Evolutionary conservation across 805 yeast species (phyloP).

Genomic region (Torulaspora indica): DNA sequence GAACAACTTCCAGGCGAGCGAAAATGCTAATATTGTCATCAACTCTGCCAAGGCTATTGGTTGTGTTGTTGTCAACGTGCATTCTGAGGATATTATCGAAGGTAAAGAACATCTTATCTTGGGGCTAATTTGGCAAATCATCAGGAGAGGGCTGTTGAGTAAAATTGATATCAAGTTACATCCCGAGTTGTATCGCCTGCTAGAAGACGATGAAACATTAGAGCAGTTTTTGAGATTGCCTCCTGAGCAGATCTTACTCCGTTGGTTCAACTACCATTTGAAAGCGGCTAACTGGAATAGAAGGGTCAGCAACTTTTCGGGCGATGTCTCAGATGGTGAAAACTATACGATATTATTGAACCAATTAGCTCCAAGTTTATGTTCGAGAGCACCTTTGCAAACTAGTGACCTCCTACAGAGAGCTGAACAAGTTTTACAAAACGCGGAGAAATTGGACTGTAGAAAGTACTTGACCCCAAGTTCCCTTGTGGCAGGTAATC

Average conservation of each 20-base stretch:
- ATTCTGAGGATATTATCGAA: constrained; percentile 89
- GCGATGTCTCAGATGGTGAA: constrained; percentile 92
- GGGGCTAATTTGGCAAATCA: constrained; percentile 95
- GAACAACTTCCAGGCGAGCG: constrained; percentile 92
- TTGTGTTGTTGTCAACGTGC: constrained; percentile 95
- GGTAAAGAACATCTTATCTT: constrained; percentile 89
- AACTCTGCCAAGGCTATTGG: constrained; percentile 99
- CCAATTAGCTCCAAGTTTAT: constrained; percentile 78
- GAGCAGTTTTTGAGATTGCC: constrained; percentile 96
- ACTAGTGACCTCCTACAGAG: constrained; percentile 68
- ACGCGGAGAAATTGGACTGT: constrained; percentile 88
- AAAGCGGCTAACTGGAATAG: constrained; percentile 88
- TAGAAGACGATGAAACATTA: constrained; percentile 94
- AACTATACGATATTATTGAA: constrained; percentile 84
- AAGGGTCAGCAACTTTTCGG: constrained; percentile 78
- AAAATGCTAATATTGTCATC: constrained; percentile 95
- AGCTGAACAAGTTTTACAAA: constrained; percentile 79
- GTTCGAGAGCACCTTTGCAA: constrained; percentile 80
- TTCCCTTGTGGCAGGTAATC: constrained; percentile 91
- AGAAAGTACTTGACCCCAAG: constrained; percentile 93
- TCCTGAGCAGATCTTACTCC: constrained; percentile 91
- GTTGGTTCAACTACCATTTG: constrained; percentile 97
- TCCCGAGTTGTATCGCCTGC: constrained; percentile 89
- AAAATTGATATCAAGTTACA: constrained; percentile 95
- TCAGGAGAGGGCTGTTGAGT: constrained; percentile 88